Evolutionary conservation across 495 filamentous ascomycete genomes (phyloP).

Genomic region (Podospora sp.): DNA sequence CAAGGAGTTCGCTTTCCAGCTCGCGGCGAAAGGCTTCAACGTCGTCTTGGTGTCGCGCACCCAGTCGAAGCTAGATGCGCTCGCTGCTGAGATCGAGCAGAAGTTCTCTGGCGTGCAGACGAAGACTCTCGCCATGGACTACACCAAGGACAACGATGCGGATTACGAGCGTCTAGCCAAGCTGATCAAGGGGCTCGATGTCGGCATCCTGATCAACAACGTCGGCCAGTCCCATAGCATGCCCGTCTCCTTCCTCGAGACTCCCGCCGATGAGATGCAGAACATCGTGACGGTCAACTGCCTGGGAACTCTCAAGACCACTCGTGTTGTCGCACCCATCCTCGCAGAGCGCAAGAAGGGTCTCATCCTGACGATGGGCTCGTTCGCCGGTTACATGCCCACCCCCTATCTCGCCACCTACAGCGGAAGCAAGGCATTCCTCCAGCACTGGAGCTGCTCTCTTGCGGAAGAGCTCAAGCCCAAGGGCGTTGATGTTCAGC

Average conservation of each 20-base stretch:
- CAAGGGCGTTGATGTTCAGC: slow-evolving; percentile 78
- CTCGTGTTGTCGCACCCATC: slow-evolving; percentile 78
- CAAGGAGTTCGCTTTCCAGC: slow-evolving; percentile 91
- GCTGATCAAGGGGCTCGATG: slow-evolving; percentile 70
- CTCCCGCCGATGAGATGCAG: slow-evolving; percentile 72
- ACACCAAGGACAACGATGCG: slow-evolving; percentile 69
- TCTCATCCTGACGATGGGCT: slow-evolving; percentile 95
- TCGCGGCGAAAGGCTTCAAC: slow-evolving; percentile 91
- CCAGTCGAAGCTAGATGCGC: slow-evolving; percentile 76
- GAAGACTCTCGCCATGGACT: slow-evolving; percentile 88
- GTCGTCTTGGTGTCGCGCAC: slow-evolving; percentile 92
- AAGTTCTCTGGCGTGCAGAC: slow-evolving; percentile 68
- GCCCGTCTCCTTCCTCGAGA: slow-evolving; percentile 84
- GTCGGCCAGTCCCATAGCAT: slow-evolving; percentile 93
- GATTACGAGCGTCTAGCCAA: slow-evolving; percentile 75
- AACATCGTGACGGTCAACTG: slow-evolving; percentile 96
- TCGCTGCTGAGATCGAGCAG: slow-evolving; percentile 73
- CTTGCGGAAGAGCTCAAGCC: slow-evolving; percentile 80
- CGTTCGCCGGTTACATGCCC: slow-evolving; percentile 86
- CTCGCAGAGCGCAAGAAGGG: slow-evolving; percentile 83
- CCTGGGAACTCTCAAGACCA: slow-evolving; percentile 81
- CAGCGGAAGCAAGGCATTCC: slow-evolving; percentile 96
- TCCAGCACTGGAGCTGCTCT: slow-evolving; percentile 92
- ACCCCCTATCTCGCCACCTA: slow-evolving; percentile 95
- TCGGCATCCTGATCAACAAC: slow-evolving; percentile 94